Evolutionary conservation across 2,329 filamentous ascomycete species (phyloP).

Genomic region (Exophiala dermatitidis): DNA sequence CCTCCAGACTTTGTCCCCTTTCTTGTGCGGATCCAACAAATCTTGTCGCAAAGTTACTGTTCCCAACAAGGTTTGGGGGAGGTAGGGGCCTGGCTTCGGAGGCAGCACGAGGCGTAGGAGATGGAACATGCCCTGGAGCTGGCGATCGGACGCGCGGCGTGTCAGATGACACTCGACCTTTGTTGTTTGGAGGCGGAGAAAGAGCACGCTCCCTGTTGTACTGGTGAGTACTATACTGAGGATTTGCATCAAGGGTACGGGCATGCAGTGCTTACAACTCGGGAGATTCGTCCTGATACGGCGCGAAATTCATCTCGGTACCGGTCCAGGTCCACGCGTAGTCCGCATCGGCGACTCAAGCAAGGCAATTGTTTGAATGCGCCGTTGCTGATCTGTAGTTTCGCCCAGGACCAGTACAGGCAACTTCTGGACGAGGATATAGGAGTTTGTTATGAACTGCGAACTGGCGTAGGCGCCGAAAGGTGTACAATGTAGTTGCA

Average conservation of each 20-base stretch:
- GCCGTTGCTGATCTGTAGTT: no score
- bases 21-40: constrained; percentile 37
- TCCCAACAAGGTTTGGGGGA: constrained; percentile 36
- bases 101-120: constrained; percentile 38
- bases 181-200: constrained; percentile 57
- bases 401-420: no score
- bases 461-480: no score
- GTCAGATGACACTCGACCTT: constrained; percentile 37
- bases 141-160: constrained; percentile 50
- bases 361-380: no score
- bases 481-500: no score
- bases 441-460: no score
- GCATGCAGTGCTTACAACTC: constrained; percentile 44
- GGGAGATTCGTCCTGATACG: constrained; percentile 88
- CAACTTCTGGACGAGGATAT: no score
- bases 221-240: neutral
- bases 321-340: no score
- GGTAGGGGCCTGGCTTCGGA: constrained; percentile 37
- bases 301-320: constrained; percentile 77
- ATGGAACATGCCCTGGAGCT: constrained; percentile 40
- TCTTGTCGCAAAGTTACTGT: constrained; percentile 22
- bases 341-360: neutral
- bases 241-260: neutral
- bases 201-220: constrained; percentile 59
- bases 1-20: constrained; percentile 58